Conservation (phyloP, 495 filamentous ascomycete species). For the Hypoxylon perforatum region DNA sequence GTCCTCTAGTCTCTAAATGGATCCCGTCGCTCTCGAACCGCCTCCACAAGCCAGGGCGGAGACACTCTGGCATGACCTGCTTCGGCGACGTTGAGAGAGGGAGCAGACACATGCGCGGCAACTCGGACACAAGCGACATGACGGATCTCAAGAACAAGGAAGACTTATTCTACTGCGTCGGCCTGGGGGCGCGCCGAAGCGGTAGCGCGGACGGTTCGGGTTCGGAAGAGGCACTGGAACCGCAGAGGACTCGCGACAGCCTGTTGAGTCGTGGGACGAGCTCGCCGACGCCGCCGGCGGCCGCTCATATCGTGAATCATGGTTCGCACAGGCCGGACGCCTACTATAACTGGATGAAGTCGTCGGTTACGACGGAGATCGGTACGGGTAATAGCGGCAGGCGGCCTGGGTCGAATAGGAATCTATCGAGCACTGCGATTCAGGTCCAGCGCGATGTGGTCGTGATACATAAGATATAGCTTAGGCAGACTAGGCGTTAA, state of each 20-base stretch:
- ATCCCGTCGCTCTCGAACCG: constrained; percentile 45
- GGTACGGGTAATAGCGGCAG: constrained; percentile 11
- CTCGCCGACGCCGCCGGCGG: constrained; percentile 20
- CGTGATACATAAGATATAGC: constrained; percentile 25
- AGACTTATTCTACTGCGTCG: constrained; percentile 21
- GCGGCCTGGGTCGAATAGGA: constrained; percentile 1
- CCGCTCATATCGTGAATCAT: constrained; percentile 17
- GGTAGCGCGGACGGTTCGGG: constrained; percentile 18
- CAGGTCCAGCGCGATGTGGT: constrained; percentile 34
- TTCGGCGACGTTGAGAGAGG: constrained; percentile 9
- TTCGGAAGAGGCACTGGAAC: constrained; percentile 8
- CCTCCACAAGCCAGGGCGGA: constrained; percentile 26
- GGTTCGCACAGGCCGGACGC: constrained; percentile 4
- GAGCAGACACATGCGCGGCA: constrained; percentile 21
- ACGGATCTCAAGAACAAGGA: constrained; percentile 16
- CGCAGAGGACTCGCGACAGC: constrained; percentile 5
- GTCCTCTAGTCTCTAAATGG: constrained; percentile 59
- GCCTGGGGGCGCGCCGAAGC: constrained; percentile 7
- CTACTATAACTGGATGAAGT: constrained; percentile 29
- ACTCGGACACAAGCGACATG: constrained; percentile 21
- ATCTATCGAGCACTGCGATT: constrained; percentile 23
- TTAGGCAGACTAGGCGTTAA: background rate
- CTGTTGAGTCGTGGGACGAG: constrained; percentile 5
- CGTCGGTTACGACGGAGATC: constrained; percentile 36
- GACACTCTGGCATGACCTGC: constrained; percentile 9